Evolutionary conservation across 345 rosid genomes (phyloP), one percentile per base, ranked within the genome.

Genomic region (Ailanthus altissimus): DNA sequence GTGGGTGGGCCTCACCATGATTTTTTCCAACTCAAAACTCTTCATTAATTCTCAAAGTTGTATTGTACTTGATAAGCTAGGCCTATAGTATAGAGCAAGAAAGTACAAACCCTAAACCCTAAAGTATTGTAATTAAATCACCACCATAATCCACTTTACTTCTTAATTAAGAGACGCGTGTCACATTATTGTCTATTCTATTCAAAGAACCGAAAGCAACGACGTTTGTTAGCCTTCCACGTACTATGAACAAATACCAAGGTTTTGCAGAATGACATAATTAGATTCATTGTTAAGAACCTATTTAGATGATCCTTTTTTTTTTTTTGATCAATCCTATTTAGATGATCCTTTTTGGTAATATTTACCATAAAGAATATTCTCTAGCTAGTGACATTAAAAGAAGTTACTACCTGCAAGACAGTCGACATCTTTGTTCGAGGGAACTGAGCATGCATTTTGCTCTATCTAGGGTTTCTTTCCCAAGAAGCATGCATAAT

Each of bases 11-110:
- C 56, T 71, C 73, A 28, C 60, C 54, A 51, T 14, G 23, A 66
- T 70, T 84, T 32, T 79, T 67, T 71, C 79, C 78, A 73, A 81
- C 83, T 79, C 85, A 65, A 84, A 42, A 59, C 68, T 74, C 67
- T 57, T 56, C 64, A 40, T 3, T 1, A 1, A 32, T 1, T 56
- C 73, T 36, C 69, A 47, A 46, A 58, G 58, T 77, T 32, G 59
- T 28, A 25, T 74, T 74, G 65, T 60, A 78, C 75, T 75, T 75
- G 69, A 46, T 40, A 60, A 13, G 46, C 25, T 54, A 54, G 59
- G 25, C 11, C 59, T 6, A 20, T 5, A 54, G 25, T 54, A 6
- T 54, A 13, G 53, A 49, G 53, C 12, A 15, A 49, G 53, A 49
- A 77, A 59, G 63, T 15, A 69, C 70, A 66, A 61, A 20, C 58